A percentile compares a stretch with the other conserved stretches of the same genome.
phyloP scores from a whole-genome alignment of 2,329 filamentous ascomycete genomes.

The Neocucurbitaria cava region DNA sequence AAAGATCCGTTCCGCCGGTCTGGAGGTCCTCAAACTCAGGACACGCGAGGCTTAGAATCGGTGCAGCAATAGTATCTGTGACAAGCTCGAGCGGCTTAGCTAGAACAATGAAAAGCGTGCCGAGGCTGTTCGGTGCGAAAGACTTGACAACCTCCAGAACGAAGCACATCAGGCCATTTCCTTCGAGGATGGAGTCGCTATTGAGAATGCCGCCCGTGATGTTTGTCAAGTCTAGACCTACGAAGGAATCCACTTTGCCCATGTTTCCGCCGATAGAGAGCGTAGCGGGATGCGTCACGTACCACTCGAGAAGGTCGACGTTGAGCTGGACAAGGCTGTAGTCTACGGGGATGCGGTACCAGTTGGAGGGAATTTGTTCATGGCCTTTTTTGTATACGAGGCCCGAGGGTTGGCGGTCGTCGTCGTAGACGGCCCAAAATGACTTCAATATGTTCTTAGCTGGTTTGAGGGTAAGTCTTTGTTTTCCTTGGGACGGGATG shows the following conservation, averaged over 20 bases:
- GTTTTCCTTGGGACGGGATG: too few species aligned
- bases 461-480: conserved; percentile 10
- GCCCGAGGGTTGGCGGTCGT: conserved; percentile 42
- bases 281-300: conserved; percentile 18
- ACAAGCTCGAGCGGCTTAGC: conserved; percentile 29
- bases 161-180: conserved; percentile 50
- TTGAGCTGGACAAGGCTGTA: conserved; percentile 54
- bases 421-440: conserved; percentile 57
- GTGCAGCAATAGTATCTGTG: conserved; percentile 23
- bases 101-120: conserved; percentile 33
- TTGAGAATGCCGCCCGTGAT: conserved; percentile 34
- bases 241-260: conserved; percentile 59
- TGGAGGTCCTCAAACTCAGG: conserved; percentile 33
- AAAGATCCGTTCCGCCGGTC: conserved; percentile 20
- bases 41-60: conserved; percentile 30
- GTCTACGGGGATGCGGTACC: conserved; percentile 56
- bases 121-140: conserved; percentile 43
- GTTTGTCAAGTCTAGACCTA: conserved; percentile 48
- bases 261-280: conserved; percentile 59
- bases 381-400: conserved; percentile 55
- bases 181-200: conserved; percentile 42
- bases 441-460: conserved; percentile 47
- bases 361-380: conserved; percentile 62
- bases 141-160: conserved; percentile 45
- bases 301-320: conserved; percentile 23